Evolutionary conservation across 1,284 basidiomycete genomes (phyloP), one percentile per base, ranked within the genome.

Genomic region (Coriolopsis trogii): DNA sequence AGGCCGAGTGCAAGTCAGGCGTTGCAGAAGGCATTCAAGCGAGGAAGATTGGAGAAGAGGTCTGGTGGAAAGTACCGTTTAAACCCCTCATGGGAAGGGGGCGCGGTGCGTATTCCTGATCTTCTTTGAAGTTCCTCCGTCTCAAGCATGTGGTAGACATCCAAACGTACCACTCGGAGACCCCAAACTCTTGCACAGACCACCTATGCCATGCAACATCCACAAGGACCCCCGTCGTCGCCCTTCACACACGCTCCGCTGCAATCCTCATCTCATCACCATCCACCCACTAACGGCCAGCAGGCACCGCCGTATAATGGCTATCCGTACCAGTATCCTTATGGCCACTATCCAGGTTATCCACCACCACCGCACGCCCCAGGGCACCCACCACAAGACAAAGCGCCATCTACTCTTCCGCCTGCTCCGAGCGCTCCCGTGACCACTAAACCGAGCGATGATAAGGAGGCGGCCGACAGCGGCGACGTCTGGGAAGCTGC

Each of bases 1-100:
- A 76, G 89, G 24, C 89, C 89, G 1, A 90, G 87, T 3, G 90
- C 89, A 4, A 89, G 88, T 63, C 89, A 92, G 66, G 89, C 90
- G 5, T 70, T 92, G 51, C 88, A 91, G 67, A 91, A 91, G 60
- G 89, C 89, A 2, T 90, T 75, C 68, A 89, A 84, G 65, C 75
- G 89, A 41, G 89, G 89, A 8, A 73, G 89, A 18, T 74, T 92
- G 45, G 83, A 88, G 65, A 92, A 92, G 67, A 79, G 78, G 43
- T 75, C 70, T 9, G 78, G 77, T 41, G 87, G 88, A 4, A 87
- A 84, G 65, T 92, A 92, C 68, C 73, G 82, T 36, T 64, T 91
- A 24, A 91, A 87, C 64, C 70, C 82, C 4, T 74, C 69, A 47
- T 92, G 89, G 89, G 86, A 88, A 63, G 89, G 89, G n/a, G 87